Base-by-base conservation (phyloP, 768 basidiomycete species). In the Termitomyces sp. region DNA sequence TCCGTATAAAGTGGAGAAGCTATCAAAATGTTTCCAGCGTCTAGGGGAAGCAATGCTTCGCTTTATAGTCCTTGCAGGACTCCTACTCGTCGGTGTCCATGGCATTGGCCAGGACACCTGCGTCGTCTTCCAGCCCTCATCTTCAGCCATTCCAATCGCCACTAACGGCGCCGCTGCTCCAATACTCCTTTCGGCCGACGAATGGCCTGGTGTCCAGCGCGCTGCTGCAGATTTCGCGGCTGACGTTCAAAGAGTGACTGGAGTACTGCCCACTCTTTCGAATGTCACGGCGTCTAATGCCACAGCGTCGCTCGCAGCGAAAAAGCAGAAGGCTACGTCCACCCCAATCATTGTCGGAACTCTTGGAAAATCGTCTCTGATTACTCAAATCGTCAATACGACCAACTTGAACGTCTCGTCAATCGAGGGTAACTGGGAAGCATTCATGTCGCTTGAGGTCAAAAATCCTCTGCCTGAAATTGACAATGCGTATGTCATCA, bases 371-470 rank as follows among this genome's bases (percentile, higher is more conserved):
- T 84, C 84, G 0, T 76, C 81, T 42, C 69, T 87, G 55, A 82
- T 86, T 56, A 70, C 79, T 61, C 71, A 76, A 57, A 69, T 87
- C 15, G 78, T 88, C 35, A 83, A 84, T 53, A 66, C 74, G 36
- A 80, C 85, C 7, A 75, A 77, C 12, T 70, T 87, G 63, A 81
- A 87, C 65, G 82, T 85, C 2, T 83, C 84, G 6, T 75, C 75
- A 1, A 78, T 90, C 52, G 68, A 82, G 59, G 87, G 87, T 2
- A 75, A 85, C 62, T 90, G 90, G 90, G 90, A 90, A 68, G 70
- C 82, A 2, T 90, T 83, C 71, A 70, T 83, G 63, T 74, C 83
- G 3, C 73, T 73, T 56, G 79, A 81, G 42, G 82, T 87, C 7
- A 71, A 76, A 46, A 82, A 84, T 59, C 85, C 86, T 7, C 71